phyloP scores from a whole-genome alignment of 345 rosid species.

The Viola odorata region DNA sequence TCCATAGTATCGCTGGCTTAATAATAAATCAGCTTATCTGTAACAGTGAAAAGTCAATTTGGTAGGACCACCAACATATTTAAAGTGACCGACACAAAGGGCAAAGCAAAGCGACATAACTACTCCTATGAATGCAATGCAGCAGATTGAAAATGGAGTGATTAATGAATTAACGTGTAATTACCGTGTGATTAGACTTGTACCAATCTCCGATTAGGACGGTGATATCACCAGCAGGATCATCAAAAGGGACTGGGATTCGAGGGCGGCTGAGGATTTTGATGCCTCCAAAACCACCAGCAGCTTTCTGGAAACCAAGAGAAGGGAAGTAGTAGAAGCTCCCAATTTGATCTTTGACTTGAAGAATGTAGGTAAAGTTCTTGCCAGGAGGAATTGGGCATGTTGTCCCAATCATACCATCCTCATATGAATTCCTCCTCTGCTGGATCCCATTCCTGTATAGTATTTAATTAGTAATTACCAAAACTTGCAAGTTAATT shows the following conservation, averaged over 20 bases:
- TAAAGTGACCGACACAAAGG: too few species aligned
- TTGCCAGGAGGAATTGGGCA: slow-evolving; percentile 87
- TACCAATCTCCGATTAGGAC: slow-evolving; percentile 88
- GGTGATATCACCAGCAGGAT: slow-evolving; percentile 74
- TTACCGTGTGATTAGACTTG: slow-evolving; percentile 58
- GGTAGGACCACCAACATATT: too few species aligned
- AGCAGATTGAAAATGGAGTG: too few species aligned
- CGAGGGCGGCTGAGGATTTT: slow-evolving; percentile 69
- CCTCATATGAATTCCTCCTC: slow-evolving; percentile 77
- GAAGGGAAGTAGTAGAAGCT: slow-evolving; percentile 94
- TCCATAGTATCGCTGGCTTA: too few species aligned
- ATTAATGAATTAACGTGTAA: too few species aligned
- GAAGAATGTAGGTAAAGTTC: slow-evolving; percentile 74
- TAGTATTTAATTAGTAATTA: not conserved
- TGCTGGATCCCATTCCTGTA: slow-evolving; percentile 79
- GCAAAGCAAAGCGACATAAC: too few species aligned
- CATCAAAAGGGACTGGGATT: slow-evolving; percentile 83
- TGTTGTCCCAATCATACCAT: slow-evolving; percentile 79
- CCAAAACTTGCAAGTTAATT: too few species aligned
- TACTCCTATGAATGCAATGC: too few species aligned
- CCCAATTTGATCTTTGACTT: slow-evolving; percentile 89
- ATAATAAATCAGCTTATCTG: too few species aligned
- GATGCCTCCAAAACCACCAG: slow-evolving; percentile 83
- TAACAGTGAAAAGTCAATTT: too few species aligned
- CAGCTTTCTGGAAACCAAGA: slow-evolving; percentile 84